These are phyloP conservation scores for Aspergillus sp. DNA, from an alignment of 2,329 filamentous ascomycete species.

Conservation along the genomic window DNA sequence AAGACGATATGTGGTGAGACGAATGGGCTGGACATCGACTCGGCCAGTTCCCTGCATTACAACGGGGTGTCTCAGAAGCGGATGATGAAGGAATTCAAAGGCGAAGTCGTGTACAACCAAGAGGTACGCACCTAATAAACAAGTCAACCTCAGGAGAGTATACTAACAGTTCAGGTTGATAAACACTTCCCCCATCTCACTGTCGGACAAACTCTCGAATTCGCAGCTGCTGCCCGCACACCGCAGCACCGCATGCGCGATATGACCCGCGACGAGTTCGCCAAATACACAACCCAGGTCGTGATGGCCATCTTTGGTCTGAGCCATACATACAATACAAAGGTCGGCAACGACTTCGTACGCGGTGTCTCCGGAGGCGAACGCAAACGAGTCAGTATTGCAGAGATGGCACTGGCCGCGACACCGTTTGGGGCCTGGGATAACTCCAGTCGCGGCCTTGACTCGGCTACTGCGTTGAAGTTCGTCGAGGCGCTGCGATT, in stretches of 20 bases:
- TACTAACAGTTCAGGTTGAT: conserved; percentile 58
- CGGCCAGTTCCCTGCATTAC: conserved; percentile 73
- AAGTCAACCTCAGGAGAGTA: background rate
- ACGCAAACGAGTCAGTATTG: conserved; percentile 60
- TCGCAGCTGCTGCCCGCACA: conserved; percentile 55
- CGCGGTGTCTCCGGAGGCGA: conserved; percentile 61
- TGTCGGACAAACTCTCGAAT: conserved; percentile 73
- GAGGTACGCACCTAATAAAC: conserved; percentile 7
- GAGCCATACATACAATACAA: conserved; percentile 50
- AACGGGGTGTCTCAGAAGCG: background rate
- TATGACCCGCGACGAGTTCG: background rate
- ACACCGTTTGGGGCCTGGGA: conserved; percentile 45
- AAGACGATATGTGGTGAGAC: conserved; percentile 72
- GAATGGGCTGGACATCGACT: conserved; percentile 71
- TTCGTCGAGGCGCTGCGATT: conserved; percentile 52
- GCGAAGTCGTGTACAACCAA: conserved; percentile 37
- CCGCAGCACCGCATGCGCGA: background rate
- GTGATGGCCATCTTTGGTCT: conserved; percentile 42
- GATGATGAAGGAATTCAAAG: conserved; percentile 38
- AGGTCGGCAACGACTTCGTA: conserved; percentile 53
- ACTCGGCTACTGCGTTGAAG: conserved; percentile 53
- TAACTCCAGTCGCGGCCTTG: conserved; percentile 47
- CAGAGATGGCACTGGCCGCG: conserved; percentile 50
- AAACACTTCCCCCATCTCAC: conserved; percentile 64
- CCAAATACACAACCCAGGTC: conserved; percentile 22